Evolutionary conservation across 768 basidiomycete genomes (phyloP), one percentile per base, ranked within the genome.

Genomic region (Hortiboletus flavorubellus): DNA sequence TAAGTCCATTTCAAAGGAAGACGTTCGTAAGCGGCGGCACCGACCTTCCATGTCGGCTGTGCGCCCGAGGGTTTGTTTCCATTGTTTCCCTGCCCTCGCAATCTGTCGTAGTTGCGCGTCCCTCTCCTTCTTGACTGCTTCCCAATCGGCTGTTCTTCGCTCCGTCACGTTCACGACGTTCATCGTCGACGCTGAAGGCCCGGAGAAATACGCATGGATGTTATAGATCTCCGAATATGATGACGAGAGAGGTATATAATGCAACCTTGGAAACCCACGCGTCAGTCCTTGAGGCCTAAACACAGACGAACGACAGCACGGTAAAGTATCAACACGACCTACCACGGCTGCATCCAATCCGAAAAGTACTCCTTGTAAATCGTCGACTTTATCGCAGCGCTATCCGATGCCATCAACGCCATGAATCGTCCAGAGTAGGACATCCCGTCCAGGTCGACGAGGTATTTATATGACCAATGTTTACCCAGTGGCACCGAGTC

Each of bases 391-490:
- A 98, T 72, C 10, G 93, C 91, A 3, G 86, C 91, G 58, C 91
- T 92, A 68, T 96, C 93, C 50, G 89, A 93, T 41, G 86, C 87
- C 63, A 93, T 71, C 66, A 92, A 85, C 1, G 86, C 80, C 80
- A 93, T 84, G 69, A 97, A 94, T 12, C 93, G 80, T 3, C 87
- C 95, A 29, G 89, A 93, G 71, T 98, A 98, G 18, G 91, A 87
- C 90, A 94, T 95, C 15, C 96, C 95, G 65, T 97, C 95, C 53
- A 98, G 72, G 71, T 98, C 95, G 58, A 95, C 72, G 35, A 96
- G 78, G 65, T 95, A 93, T 75, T 97, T 96, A 76, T 94, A 92
- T 55, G 85, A 77, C 95, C 95, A 98, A 64, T 93, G 88, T 52
- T 85, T 80, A 7, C 91, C 91, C 1, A 98, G 75, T 3, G 88